Evolutionary conservation across 1,284 basidiomycete species (phyloP).

Genomic region (Irpex sp.): DNA sequence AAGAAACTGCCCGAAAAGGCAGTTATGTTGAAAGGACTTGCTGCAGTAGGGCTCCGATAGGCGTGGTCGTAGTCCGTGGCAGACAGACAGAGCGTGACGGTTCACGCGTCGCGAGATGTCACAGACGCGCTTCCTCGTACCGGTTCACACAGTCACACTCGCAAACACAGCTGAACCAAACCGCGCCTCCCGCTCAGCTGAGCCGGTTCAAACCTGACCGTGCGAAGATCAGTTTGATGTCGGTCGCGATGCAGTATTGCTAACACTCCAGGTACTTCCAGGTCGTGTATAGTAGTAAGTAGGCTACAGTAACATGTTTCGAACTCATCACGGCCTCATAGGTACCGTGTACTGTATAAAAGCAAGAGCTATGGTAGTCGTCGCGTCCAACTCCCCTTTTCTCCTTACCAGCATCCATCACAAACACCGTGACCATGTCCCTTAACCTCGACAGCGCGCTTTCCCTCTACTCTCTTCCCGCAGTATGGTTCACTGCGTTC

Average conservation of each 20-base stretch:
- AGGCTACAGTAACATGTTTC: too few relatives aligned
- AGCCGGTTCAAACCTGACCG: background rate
- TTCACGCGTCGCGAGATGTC: background rate
- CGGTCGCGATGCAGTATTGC: too few relatives aligned
- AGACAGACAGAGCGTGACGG: background rate
- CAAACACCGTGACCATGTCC: background rate
- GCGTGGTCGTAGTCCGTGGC: background rate
- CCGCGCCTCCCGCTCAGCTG: background rate
- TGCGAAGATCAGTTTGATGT: too few relatives aligned
- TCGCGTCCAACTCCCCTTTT: background rate
- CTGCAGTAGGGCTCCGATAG: background rate
- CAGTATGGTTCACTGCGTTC: conserved; percentile 11
- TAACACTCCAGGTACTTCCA: too few relatives aligned
- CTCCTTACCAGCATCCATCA: background rate
- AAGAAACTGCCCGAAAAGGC: too few relatives aligned
- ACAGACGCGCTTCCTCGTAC: background rate
- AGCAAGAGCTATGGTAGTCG: background rate
- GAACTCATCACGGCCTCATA: background rate
- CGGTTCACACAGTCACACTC: background rate
- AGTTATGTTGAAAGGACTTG: background rate
- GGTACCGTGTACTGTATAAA: background rate
- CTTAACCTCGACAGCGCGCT: conserved; percentile 8
- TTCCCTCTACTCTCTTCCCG: conserved; percentile 12
- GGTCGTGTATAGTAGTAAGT: too few relatives aligned
- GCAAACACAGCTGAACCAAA: too few relatives aligned